Percentiles rank a stretch among this genome's conserved stretches.
Conservation (phyloP, 2,329 filamentous ascomycete species). For the Colletotrichum sp. region DNA sequence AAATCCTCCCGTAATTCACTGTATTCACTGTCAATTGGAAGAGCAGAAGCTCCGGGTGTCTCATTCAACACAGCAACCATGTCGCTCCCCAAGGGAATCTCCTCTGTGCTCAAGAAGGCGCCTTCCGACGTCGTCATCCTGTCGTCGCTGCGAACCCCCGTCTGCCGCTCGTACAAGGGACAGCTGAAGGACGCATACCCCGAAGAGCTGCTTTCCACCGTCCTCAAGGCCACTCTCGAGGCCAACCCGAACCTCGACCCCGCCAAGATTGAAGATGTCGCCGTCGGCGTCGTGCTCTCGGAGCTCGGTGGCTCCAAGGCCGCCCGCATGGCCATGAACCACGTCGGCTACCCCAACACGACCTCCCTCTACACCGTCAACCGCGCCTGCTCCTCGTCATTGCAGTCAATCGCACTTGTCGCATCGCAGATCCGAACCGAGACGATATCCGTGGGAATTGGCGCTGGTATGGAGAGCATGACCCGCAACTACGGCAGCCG, state of each 20-base stretch:
- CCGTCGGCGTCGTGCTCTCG: conserved; percentile 86
- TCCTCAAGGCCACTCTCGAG: conserved; percentile 70
- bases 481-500: conserved; percentile 84
- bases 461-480: conserved; percentile 96
- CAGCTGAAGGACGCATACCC: conserved; percentile 87
- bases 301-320: conserved; percentile 92
- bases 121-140: conserved; percentile 87
- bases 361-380: conserved; percentile 88
- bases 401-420: conserved; percentile 78
- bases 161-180: conserved; percentile 84
- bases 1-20: background rate
- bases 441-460: conserved; percentile 76
- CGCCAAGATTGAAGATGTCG: conserved; percentile 76
- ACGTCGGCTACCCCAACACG: conserved; percentile 75
- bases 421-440: conserved; percentile 79
- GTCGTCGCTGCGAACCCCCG: conserved; percentile 86
- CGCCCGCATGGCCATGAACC: conserved; percentile 87
- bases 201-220: conserved; percentile 80
- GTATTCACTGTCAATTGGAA: background rate
- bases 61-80: conserved; percentile 34
- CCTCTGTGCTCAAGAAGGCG: conserved; percentile 77
- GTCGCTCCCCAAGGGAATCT: conserved; percentile 68
- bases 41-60: background rate
- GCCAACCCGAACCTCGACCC: conserved; percentile 77
- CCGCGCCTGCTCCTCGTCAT: conserved; percentile 80